Conservation (phyloP, 2,329 filamentous ascomycete genomes). For the Verticillium longisporum region DNA sequence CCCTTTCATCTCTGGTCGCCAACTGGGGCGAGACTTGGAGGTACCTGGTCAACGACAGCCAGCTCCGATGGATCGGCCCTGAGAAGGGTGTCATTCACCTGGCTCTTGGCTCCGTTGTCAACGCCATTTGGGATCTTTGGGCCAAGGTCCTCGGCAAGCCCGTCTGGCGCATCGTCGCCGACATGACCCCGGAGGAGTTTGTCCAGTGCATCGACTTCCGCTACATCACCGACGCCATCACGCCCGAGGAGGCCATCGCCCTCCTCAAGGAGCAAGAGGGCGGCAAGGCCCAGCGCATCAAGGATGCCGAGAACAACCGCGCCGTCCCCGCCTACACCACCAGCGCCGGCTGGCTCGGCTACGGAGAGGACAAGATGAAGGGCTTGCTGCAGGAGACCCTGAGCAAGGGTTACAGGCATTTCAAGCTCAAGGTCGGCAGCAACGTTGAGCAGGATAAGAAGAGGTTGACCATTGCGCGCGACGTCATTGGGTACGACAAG, state of each 20-base stretch:
- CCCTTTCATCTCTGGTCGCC: conserved; percentile 67
- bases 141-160: conserved; percentile 80
- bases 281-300: conserved; percentile 64
- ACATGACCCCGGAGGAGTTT: conserved; percentile 84
- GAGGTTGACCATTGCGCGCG: conserved; percentile 65
- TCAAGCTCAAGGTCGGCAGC: conserved; percentile 85
- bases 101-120: conserved; percentile 80
- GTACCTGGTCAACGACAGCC: conserved; percentile 83
- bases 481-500: conserved; percentile 74
- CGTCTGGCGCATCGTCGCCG: conserved; percentile 82
- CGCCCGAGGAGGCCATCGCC: conserved; percentile 71
- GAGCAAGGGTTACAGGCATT: conserved; percentile 70
- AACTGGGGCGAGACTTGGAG: conserved; percentile 89
- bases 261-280: conserved; percentile 60
- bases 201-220: conserved; percentile 88
- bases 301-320: conserved; percentile 63
- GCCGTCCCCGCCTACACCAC: conserved; percentile 91
- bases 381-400: conserved; percentile 67
- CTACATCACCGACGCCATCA: conserved; percentile 91
- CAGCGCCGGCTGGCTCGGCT: conserved; percentile 86
- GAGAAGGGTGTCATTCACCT: conserved; percentile 94
- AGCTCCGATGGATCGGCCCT: conserved; percentile 88
- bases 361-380: conserved; percentile 82
- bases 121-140: conserved; percentile 95
- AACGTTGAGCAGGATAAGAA: conserved; percentile 64